Base-by-base conservation (phyloP, 495 filamentous ascomycete species). In the Podospora conica region DNA sequence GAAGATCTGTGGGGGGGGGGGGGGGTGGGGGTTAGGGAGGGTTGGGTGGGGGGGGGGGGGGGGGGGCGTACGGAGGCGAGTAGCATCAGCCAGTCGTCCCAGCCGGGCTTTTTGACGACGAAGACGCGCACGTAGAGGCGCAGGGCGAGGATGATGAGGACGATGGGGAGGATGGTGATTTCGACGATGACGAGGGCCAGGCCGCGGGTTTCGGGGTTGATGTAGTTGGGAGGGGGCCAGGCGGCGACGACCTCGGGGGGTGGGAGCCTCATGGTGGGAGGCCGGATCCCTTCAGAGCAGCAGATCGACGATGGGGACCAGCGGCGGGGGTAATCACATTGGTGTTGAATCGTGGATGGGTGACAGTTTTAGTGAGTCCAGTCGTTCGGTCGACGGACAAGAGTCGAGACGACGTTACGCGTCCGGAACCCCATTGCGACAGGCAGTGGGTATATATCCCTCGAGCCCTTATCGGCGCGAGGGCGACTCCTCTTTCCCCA, bases 151-250 rank as follows among this genome's bases (percentile, higher is more conserved):
- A 60, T 66, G 22, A 72, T 53, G 21, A 71, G 18, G 11, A 68
- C 69, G 18, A 71, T 6, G 0, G 69, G 40, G 2, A 76, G 66
- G 29, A 66, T 66, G 56, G 60, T 64, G n/a, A 73, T 9, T 53
- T 74, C 70, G 33, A 74, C 60, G 55, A 71, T 67, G 56, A 76
- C 11, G 22, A 76, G 63, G 0, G 31, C 69, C 0, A 78, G 74
- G 0, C 84, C 85, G 59, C 83, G 81, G 5, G 80, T 82, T 23
- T 75, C 71, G 6, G 85, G 85, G 66, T 87, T 70, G 64, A 75
- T 68, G 71, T 84, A 84, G 69, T 88, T 86, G 4, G 84, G 79
- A n/a, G 55, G 67, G 4, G 86, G 85, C 85, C 85, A 87, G 66
- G 77, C 69, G 3, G 68, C 75, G 60, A 78, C 59, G 5, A 85